Evolutionary conservation across 164 flowering plant species (phyloP), one percentile per base, ranked within the genome.

Genomic region (Umbellularia californica): DNA sequence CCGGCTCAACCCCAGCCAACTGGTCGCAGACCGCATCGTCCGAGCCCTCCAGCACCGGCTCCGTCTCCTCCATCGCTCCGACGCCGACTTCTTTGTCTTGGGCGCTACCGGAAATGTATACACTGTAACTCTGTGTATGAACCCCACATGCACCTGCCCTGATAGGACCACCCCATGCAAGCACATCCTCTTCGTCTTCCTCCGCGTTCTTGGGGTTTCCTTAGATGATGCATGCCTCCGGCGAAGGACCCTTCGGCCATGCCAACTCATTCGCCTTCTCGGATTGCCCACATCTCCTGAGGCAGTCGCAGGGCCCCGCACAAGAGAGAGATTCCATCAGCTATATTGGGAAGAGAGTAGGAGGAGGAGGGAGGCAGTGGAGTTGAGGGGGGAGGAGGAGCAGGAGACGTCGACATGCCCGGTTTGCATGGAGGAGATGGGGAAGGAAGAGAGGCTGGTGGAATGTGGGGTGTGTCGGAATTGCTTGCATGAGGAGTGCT

Each of bases 41-140:
- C 86, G 97, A 2, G 97, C 99, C 47, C 82, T 89, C 77, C 84
- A 83, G 77, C 95, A 93, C 82, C 87, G 65, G 6, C 89, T 95
- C 72, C 89, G 67, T 68, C 95, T 93, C 82, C 93, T 93, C 74
- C 92, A 93, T 83, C 93, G 96, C 14, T 76, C 83, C 7, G 84
- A 78, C 2, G 50, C 90, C 71, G 77, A 50, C 23, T 92, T 93
- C 88, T 89, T 80, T 77, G 80, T 95, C 63, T 72, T 95, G 2
- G 97, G 98, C 13, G 89, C 94, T 60, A 91, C 99, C 3, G 91
- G 88, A 11, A 95, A 95, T 58, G 97, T 92, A 17, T 95, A 93
- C 86, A 88, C 82, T 19, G 94, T 93, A 28, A 79, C 84, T 23
- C 41, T 95, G 41, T 81, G 93, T 14, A 7, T 83, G 74, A 47